Percentiles rank a stretch among this genome's conserved stretches.
Evolutionary conservation across 768 basidiomycete species (phyloP).

Genomic region (Phlegmacium glaucopus): DNA sequence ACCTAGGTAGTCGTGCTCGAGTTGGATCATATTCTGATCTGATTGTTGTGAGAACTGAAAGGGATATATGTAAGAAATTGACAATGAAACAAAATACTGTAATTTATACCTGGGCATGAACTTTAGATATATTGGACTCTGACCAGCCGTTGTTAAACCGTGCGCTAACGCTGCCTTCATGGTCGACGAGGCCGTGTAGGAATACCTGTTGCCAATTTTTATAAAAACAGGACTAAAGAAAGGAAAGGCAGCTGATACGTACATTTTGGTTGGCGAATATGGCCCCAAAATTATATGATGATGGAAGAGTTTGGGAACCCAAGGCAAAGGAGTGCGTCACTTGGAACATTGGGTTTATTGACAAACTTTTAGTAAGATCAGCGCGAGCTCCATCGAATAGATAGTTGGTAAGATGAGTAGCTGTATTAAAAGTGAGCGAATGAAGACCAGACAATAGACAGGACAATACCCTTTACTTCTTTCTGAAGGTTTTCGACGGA

Average conservation of each 20-base stretch:
- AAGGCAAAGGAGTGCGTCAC: constrained; percentile 94
- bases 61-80: constrained; percentile 14
- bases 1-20: constrained; percentile 94
- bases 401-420: constrained; percentile 89
- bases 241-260: constrained; percentile 7
- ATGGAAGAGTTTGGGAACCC: constrained; percentile 78
- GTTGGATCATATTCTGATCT: constrained; percentile 87
- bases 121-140: constrained; percentile 71
- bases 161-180: constrained; percentile 86
- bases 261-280: constrained; percentile 87
- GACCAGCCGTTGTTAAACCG: constrained; percentile 91
- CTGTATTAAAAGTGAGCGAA: constrained; percentile 36
- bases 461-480: constrained; percentile 79
- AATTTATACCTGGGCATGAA: constrained; percentile 78
- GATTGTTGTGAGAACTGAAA: constrained; percentile 67
- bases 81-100: constrained; percentile 4
- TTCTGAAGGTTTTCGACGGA: constrained; percentile 89
- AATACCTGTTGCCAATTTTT: constrained; percentile 56
- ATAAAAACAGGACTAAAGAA: constrained; percentile 17
- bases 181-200: constrained; percentile 91
- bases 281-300: constrained; percentile 94
- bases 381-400: constrained; percentile 97
- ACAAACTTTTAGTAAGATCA: constrained; percentile 91
- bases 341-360: constrained; percentile 94
- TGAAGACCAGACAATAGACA: background rate